These are phyloP conservation scores for Irpex lacteus DNA, from an alignment of 1,284 basidiomycete species.

Conservation along the genomic window DNA sequence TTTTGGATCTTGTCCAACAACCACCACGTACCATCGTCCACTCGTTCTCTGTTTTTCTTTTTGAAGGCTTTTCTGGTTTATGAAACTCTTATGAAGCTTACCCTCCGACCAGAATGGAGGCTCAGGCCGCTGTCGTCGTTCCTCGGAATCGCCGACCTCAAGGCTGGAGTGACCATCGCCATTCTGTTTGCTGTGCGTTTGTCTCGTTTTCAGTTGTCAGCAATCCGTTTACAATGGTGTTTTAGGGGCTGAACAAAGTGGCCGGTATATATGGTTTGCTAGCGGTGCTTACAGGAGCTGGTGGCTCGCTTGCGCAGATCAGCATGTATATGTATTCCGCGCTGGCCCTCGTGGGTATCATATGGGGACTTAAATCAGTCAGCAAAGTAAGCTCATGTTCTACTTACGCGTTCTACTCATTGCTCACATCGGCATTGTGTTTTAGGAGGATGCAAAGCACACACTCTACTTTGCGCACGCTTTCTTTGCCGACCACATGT, in stretches of 20 bases:
- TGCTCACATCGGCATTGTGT: constrained; percentile 5
- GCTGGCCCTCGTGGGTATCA: constrained; percentile 74
- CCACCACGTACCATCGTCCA: constrained; percentile 13
- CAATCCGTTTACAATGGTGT: constrained; percentile 10
- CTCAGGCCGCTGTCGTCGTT: constrained; percentile 80
- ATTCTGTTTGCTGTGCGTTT: constrained; percentile 76
- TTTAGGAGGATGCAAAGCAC: constrained; percentile 82
- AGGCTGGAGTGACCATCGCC: constrained; percentile 83
- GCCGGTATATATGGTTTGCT: constrained; percentile 97
- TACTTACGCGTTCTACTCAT: neutral
- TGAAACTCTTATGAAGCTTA: constrained; percentile 64
- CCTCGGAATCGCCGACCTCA: constrained; percentile 82
- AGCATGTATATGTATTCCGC: constrained; percentile 93
- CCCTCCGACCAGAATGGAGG: constrained; percentile 75
- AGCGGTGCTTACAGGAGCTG: constrained; percentile 81
- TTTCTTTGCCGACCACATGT: constrained; percentile 89
- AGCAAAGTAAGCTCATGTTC: constrained; percentile 59
- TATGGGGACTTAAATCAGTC: constrained; percentile 87
- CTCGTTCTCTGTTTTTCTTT: constrained; percentile 6
- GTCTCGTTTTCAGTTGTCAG: neutral
- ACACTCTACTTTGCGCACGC: constrained; percentile 90
- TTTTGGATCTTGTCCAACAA: constrained; percentile 1
- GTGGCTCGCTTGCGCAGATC: constrained; percentile 88
- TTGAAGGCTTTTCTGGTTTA: constrained; percentile 15
- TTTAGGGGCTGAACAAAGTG: constrained; percentile 93